A percentile compares a stretch with the other conserved stretches of the same genome.
These are phyloP conservation scores for Euphorbia tirucalli DNA, from an alignment of 345 rosid species.

Conservation along the genomic window DNA sequence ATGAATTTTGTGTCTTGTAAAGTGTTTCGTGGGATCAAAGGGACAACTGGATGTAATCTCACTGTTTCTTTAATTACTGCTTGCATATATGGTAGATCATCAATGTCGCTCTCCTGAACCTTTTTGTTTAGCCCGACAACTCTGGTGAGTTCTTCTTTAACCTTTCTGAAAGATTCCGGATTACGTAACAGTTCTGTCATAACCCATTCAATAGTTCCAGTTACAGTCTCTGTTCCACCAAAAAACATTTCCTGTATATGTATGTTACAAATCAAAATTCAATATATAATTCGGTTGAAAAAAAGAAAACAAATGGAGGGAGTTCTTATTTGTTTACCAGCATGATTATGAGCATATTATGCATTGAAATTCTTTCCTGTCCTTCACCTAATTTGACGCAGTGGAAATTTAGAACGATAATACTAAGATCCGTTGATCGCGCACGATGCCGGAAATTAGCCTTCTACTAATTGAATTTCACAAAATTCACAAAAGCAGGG, in stretches of 20 bases:
- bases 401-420: no score
- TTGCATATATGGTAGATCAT: neutral
- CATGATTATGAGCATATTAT: constrained; percentile 4
- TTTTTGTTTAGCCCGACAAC: neutral
- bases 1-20: neutral
- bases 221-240: neutral
- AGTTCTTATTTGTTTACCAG: constrained; percentile 10
- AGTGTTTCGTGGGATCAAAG: neutral
- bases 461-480: no score
- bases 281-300: no score
- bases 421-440: no score
- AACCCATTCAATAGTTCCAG: neutral
- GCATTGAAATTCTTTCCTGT: constrained; percentile 4
- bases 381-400: neutral
- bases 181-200: neutral
- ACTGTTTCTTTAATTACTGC: neutral
- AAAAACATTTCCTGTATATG: neutral
- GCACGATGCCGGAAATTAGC: no score
- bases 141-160: neutral
- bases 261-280: neutral
- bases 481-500: no score
- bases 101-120: neutral
- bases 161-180: neutral
- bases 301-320: no score
- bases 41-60: neutral